Evolutionary conservation across 192 early-diverging fungal genomes (phyloP), one percentile per base, ranked within the genome.

Genomic region (Coemansia brasiliensis): DNA sequence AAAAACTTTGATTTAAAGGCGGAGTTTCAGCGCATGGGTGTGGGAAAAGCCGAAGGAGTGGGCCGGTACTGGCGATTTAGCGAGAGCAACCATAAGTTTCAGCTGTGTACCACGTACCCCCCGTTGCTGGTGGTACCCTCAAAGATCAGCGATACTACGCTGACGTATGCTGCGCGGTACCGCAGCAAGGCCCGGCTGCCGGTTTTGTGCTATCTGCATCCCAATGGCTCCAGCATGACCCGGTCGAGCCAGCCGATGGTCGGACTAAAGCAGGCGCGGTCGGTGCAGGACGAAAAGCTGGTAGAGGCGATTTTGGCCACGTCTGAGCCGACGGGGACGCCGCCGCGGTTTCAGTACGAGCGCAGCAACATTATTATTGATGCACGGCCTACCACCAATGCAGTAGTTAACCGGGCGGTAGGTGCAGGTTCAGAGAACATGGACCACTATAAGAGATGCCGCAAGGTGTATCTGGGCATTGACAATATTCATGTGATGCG

Each of bases 401-500:
- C 94, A 0, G 85, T 97, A 49, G 93, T 87, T 8, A 94, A 97
- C 66, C 87, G 87, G 5, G 94, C 92, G 4, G 83, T 93, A 26
- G 96, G 96, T 0, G 93, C 95, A 15, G 96, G 96, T 9, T 91
- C 92, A 11, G 96, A 99, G 63, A 95, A 88, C 69, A 87, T 88
- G 74, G 95, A 97, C 26, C 88, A 97, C 62, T 99, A 99, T 73
- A 71, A 83, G 46, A 86, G 88, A 53, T 95, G 91, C 53, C 88
- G 91, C 69, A 87, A 95, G 44, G 83, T 82, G 48, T 94, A 91
- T 62, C 80, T 92, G 67, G 94, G 93, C 3, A 97, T 99, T 52
- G 95, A 95, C 52, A 99, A 99, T 69, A 99, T 99, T 62, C 96
- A 99, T 67, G 94, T 97, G 7, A 94, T 99, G 85, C 76, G 96